Conservation (phyloP, 2,329 filamentous ascomycete species). For the Penicillium sp. region DNA sequence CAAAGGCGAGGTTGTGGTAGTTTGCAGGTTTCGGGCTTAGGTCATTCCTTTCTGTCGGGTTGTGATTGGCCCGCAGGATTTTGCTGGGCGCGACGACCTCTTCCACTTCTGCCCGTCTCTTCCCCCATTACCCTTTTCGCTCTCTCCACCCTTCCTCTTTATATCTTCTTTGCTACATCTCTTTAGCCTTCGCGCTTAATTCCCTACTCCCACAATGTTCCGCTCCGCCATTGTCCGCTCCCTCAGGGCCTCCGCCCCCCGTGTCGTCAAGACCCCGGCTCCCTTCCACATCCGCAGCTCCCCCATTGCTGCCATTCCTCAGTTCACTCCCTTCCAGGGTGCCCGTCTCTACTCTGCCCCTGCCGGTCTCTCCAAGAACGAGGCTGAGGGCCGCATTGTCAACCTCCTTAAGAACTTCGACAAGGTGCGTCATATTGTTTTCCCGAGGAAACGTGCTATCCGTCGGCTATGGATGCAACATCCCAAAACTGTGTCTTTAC, state of each 20-base stretch:
- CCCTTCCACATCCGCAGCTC: slow-evolving; percentile 61
- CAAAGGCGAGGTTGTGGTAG: slow-evolving; percentile 28
- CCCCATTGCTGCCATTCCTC: slow-evolving; percentile 60
- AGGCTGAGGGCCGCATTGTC: slow-evolving; percentile 90
- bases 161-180: slow-evolving; percentile 16
- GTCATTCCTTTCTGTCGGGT: slow-evolving; percentile 42
- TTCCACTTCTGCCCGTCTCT: slow-evolving; percentile 26
- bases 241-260: slow-evolving; percentile 59
- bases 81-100: slow-evolving; percentile 35
- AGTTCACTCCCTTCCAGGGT: slow-evolving; percentile 64
- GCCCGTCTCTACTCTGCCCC: slow-evolving; percentile 85
- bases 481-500: slow-evolving; percentile 4
- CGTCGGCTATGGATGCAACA: neutral
- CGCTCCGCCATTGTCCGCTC: slow-evolving; percentile 82
- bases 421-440: slow-evolving; percentile 66
- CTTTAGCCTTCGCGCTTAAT: slow-evolving; percentile 21
- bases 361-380: slow-evolving; percentile 74
- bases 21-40: slow-evolving; percentile 39
- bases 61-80: slow-evolving; percentile 44
- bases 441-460: slow-evolving; percentile 5
- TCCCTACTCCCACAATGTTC: slow-evolving; percentile 68
- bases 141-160: slow-evolving; percentile 18
- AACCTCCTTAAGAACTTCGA: slow-evolving; percentile 94
- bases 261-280: slow-evolving; percentile 57
- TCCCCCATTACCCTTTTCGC: slow-evolving; percentile 13